These are phyloP conservation scores for Calonectria hawksworthii DNA, from an alignment of 2,329 filamentous ascomycete species.

Conservation along the genomic window DNA sequence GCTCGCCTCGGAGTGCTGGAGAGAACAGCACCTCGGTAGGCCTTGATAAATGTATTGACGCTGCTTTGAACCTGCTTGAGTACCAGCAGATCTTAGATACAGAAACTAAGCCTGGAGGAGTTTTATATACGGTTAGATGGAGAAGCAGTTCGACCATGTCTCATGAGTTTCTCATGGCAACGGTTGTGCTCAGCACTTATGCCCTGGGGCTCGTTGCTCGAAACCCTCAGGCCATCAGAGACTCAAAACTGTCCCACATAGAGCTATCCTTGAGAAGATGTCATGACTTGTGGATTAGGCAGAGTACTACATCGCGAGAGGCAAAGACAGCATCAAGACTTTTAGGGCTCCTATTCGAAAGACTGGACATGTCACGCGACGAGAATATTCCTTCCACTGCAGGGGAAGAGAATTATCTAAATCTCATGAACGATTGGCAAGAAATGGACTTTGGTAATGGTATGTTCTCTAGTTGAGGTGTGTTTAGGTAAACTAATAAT, in stretches of 20 bases:
- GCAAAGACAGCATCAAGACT: neutral
- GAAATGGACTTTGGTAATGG: neutral
- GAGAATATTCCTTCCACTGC: neutral
- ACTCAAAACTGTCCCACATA: neutral
- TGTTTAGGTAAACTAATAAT: neutral
- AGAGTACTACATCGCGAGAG: neutral
- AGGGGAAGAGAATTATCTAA: neutral
- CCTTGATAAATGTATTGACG: neutral
- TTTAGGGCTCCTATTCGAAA: neutral
- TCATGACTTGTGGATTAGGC: neutral
- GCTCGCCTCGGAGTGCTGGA: neutral
- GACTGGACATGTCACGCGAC: neutral
- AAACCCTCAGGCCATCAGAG: too few species aligned
- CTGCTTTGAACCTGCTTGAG: neutral
- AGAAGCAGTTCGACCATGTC: neutral
- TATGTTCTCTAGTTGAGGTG: neutral
- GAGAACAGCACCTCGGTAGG: too few species aligned
- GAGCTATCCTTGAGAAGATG: neutral
- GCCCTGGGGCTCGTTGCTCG: neutral
- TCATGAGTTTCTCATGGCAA: constrained; percentile 6
- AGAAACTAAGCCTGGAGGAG: neutral
- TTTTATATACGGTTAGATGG: neutral
- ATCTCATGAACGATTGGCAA: neutral
- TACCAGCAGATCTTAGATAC: constrained; percentile 1
- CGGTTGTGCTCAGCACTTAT: neutral